Conservation (phyloP, 805 yeast genomes). For the Jamesozyma hellenica region DNA sequence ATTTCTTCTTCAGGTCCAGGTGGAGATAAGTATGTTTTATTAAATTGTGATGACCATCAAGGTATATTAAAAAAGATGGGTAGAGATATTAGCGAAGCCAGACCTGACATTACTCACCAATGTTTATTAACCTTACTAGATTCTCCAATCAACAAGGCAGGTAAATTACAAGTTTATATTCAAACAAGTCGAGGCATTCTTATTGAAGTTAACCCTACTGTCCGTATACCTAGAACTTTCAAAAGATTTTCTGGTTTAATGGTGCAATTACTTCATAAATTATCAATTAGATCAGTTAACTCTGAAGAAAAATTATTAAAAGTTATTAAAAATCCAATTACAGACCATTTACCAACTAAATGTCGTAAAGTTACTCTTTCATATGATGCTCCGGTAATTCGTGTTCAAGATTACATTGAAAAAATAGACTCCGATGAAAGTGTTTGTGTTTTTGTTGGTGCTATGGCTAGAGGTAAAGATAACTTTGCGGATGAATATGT, state of each 20-base stretch:
- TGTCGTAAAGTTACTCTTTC: slow-evolving; percentile 89
- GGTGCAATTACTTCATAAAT: slow-evolving; percentile 91
- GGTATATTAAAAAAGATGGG: slow-evolving; percentile 92
- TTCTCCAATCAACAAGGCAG: slow-evolving; percentile 97
- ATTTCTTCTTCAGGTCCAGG: slow-evolving; percentile 68
- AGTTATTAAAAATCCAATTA: slow-evolving; percentile 93
- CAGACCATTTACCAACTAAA: slow-evolving; percentile 92
- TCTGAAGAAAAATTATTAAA: slow-evolving; percentile 88
- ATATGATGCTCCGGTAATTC: slow-evolving; percentile 78
- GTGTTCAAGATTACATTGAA: slow-evolving; percentile 78
- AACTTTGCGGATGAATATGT: slow-evolving; percentile 94
- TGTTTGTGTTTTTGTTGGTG: slow-evolving; percentile 96
- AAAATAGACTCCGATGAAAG: slow-evolving; percentile 82
- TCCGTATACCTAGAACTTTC: slow-evolving; percentile 95
- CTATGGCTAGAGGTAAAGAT: slow-evolving; percentile 98
- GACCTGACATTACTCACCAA: slow-evolving; percentile 99
- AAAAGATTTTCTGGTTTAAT: slow-evolving; percentile 94
- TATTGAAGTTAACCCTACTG: slow-evolving; percentile 91
- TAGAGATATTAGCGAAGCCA: slow-evolving; percentile 92
- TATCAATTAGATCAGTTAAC: slow-evolving; percentile 87
- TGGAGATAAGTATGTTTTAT: slow-evolving; percentile 84
- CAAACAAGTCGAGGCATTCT: slow-evolving; percentile 93
- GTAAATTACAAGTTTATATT: slow-evolving; percentile 89
- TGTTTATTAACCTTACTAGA: slow-evolving; percentile 88
- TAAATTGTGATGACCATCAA: slow-evolving; percentile 98